These are phyloP conservation scores for Calycina marina DNA, from an alignment of 2,329 filamentous ascomycete genomes.

Conservation along the genomic window DNA sequence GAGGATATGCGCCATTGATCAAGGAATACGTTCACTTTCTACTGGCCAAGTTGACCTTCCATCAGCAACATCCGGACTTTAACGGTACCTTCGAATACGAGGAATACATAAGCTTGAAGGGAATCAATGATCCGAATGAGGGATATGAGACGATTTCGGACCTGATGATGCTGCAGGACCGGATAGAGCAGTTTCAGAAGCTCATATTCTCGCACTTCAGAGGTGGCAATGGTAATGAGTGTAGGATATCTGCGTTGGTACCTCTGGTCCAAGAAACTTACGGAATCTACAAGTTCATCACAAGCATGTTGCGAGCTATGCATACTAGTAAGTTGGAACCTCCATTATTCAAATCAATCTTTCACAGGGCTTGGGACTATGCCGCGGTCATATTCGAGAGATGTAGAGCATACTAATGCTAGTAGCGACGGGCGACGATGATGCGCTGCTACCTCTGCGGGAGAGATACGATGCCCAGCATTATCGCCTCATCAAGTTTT, in stretches of 20 bases:
- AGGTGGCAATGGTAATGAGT: conserved; percentile 85
- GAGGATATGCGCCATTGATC: conserved; percentile 85
- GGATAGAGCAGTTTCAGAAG: conserved; percentile 98
- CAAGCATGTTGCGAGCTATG: conserved; percentile 98
- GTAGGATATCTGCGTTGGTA: conserved; percentile 84
- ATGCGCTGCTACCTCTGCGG: conserved; percentile 77
- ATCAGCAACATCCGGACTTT: conserved; percentile 92
- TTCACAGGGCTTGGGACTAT: not conserved
- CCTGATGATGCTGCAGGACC: conserved; percentile 91
- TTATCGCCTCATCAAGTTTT: conserved; percentile 92
- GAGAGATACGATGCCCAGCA: conserved; percentile 90
- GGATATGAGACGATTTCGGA: conserved; percentile 94
- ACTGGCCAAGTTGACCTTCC: conserved; percentile 88
- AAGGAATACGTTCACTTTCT: conserved; percentile 95
- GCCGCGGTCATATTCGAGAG: conserved; percentile 1
- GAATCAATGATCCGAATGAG: conserved; percentile 97
- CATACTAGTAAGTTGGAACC: conserved; percentile 61
- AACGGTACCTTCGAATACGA: conserved; percentile 98
- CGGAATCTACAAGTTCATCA: conserved; percentile 98
- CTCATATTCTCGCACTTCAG: conserved; percentile 96
- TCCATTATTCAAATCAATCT: too few relatives aligned
- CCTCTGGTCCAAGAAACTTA: conserved; percentile 95
- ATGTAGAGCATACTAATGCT: not conserved
- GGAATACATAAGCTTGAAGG: conserved; percentile 95
- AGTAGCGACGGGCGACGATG: conserved; percentile 76